Evolutionary conservation across 495 filamentous ascomycete species (phyloP), one percentile per base, ranked within the genome.

Genomic region (Friedmanniomyces simplex): DNA sequence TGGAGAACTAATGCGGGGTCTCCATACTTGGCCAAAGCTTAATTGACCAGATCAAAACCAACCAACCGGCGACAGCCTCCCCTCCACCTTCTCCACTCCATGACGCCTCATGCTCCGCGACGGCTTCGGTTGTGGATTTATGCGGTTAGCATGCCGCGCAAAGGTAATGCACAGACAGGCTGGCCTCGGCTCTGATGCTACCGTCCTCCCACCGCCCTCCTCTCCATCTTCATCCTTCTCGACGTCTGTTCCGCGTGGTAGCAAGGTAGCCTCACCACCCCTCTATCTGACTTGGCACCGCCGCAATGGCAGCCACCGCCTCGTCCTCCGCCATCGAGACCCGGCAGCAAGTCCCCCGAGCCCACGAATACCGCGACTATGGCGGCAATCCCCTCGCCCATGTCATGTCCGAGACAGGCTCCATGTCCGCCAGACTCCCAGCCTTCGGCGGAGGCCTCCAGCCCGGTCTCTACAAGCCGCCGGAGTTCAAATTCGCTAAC

Each of bases 371-470:
- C 37, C 18, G n/a, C 16, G 57, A 50, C 45, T 60, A 54, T 51
- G 57, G 57, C 50, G 60, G 60, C 47, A 58, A 62, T 41, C 60
- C 60, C 8, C 55, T 62, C 13, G 47, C 55, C 20, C 46, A 53
- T 32, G n/a, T 39, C n/a, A 8, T 20, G 25, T 36, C 60, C 25
- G 25, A 58, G 25, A 24, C 34, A 46, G 50, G 16, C 7, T 59
- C 56, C 12, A 18, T 47, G 30, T n/a, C n/a, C n/a, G n/a, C n/a
- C n/a, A 50, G 57, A 11, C 55, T 62, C 7, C 57, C 57, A 26
- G 60, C 60, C 12, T 63, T 60, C 39, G 60, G 57, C 16, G 57
- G 60, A n/a, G 52, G 4, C 22, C 18, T 53, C 12, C 39, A 60
- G 21, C 50, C 52, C 18, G 60, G 60, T 50, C 37, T 60, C 13